Base-by-base conservation (phyloP, 208 protist species). In the Leishmania lainsoni region DNA sequence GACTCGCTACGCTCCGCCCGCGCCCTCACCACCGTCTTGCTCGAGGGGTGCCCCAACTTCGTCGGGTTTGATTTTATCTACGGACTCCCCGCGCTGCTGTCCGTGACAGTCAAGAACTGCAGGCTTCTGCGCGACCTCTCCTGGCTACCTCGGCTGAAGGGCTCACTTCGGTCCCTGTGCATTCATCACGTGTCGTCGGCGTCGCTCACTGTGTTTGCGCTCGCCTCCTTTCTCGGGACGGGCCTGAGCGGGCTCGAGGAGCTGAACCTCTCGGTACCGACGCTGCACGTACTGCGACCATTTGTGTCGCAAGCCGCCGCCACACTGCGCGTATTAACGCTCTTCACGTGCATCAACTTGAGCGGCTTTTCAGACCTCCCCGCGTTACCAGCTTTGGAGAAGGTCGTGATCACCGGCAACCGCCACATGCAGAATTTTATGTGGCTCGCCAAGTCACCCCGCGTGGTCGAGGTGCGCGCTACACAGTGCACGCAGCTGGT, bases 401-500 rank as follows among this genome's bases (percentile, higher is more conserved):
- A 52, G 54, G 72, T 85, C 39, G 16, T 6, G 22, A 79, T 85
- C 61, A 79, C 48, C 12, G 58, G 35, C 61, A 85, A 79, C 73
- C 32, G 22, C 0, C 81, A 78, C 72, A 79, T 85, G 77, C 69
- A 69, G 42, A 81, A 59, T 39, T 75, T 85, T 29, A 2, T 51
- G 29, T 85, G 81, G 81, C 42, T 85, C n/a, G 17, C 73, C 3
- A 45, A 22, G 8, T 85, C 81, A 42, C 72, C 76, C 35, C 70
- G 20, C 4, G 12, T 85, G 9, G 59, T 65, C 48, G 81, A 81
- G 63, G 17, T 85, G 45, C 71, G 77, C n/a, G 81, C 81, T 2
- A 85, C 81, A 42, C 81, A 85, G 73, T 85, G 81, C 63, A 51
- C 59, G 49, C 76, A 76, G 35, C 76, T 85, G 29, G 59, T 26